A percentile compares a stretch with the other conserved stretches of the same genome.
Conservation (phyloP, 805 yeast genomes). For the Pichia ethanolica region DNA sequence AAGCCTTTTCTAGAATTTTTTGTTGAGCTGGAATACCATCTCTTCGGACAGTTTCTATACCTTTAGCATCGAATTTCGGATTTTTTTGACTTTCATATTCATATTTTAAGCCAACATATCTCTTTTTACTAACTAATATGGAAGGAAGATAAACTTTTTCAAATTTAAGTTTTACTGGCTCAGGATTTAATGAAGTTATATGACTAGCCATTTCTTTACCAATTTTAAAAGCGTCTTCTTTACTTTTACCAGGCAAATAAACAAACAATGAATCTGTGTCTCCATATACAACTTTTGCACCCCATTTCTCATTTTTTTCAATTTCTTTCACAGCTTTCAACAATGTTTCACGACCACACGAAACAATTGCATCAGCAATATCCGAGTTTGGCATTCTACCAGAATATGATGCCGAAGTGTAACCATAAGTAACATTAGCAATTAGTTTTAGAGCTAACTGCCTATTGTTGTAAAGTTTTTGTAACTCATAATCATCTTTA, state of each 20-base stretch:
- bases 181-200: slow-evolving; percentile 63
- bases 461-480: slow-evolving; percentile 57
- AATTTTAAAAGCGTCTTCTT: slow-evolving; percentile 65
- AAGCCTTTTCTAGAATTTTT: slow-evolving; percentile 63
- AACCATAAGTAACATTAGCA: slow-evolving; percentile 96
- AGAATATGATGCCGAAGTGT: slow-evolving; percentile 87
- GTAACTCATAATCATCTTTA: slow-evolving; percentile 40
- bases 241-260: slow-evolving; percentile 75
- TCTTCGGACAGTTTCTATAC: slow-evolving; percentile 88
- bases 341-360: slow-evolving; percentile 81
- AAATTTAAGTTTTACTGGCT: slow-evolving; percentile 76
- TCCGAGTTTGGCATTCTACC: slow-evolving; percentile 98
- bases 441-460: slow-evolving; percentile 84
- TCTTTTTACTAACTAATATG: slow-evolving; percentile 72
- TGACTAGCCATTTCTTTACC: slow-evolving; percentile 64
- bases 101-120: slow-evolving; percentile 84
- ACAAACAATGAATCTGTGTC: slow-evolving; percentile 95
- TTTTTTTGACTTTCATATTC: slow-evolving; percentile 46
- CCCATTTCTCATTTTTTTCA: slow-evolving; percentile 54
- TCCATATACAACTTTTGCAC: slow-evolving; percentile 92
- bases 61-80: slow-evolving; percentile 89
- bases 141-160: slow-evolving; percentile 92
- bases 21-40: slow-evolving; percentile 94
- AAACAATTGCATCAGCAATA: slow-evolving; percentile 89
- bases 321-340: slow-evolving; percentile 63